Conservation (phyloP, 208 protist species). For the Pavlovales sp. region DNA sequence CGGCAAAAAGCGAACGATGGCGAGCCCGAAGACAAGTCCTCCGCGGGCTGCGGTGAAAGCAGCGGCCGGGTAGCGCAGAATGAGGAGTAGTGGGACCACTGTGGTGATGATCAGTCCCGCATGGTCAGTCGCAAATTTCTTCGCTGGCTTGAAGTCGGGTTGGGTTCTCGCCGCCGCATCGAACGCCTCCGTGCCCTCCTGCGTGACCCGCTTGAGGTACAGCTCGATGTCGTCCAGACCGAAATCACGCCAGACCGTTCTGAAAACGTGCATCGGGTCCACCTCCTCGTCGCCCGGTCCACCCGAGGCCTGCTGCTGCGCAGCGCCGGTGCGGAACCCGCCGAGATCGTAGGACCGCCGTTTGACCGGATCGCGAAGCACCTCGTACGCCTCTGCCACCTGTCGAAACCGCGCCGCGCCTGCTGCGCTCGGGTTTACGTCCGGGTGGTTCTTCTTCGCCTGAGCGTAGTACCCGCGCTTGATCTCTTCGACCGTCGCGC, state of each 20-base stretch:
- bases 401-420: background rate
- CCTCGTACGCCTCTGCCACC: background rate
- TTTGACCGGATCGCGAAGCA: background rate
- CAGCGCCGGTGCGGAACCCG: too few species aligned
- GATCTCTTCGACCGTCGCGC: background rate
- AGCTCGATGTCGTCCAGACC: background rate
- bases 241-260: background rate
- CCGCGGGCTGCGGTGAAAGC: too few species aligned
- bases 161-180: too few species aligned
- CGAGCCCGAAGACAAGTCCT: too few species aligned
- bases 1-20: too few species aligned
- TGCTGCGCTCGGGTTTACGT: background rate
- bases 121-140: background rate
- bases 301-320: too few species aligned
- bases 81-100: background rate
- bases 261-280: background rate
- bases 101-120: background rate
- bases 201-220: background rate
- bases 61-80: background rate
- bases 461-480: background rate
- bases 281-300: background rate
- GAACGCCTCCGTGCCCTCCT: background rate
- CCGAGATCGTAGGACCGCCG: background rate
- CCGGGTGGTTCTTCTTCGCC: slow-evolving; percentile 18
- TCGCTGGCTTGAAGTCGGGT: background rate